Evolutionary conservation across 495 filamentous ascomycete genomes (phyloP), one percentile per base, ranked within the genome.

Genomic region (Pyronema omphalodes): DNA sequence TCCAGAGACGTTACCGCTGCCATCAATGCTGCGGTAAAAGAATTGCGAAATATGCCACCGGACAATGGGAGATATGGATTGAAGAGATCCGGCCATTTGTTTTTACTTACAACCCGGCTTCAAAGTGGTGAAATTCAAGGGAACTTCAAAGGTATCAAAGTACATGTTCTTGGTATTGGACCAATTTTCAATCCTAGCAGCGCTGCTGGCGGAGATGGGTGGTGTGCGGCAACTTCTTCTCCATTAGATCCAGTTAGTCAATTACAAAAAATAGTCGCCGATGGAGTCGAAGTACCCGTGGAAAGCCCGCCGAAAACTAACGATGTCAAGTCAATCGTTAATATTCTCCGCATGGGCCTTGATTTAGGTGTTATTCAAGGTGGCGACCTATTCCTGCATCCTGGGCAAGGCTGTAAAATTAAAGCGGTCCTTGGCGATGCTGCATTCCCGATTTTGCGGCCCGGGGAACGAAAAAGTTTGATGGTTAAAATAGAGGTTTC

Each of bases 131-230:
- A 56, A 34, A 57, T 64, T 35, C 52, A 57, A 12, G 61, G 60
- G 4, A 56, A 64, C 33, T 60, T 60, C 43, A 57, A 57, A 14
- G 60, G 63, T 9, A 51, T 63, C 14, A 58, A 57, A 47, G 56
- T 64, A 23, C 61, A 64, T 36, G 52, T 64, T 29, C 39, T 64
- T 12, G 61, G 61, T 18, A 58, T 64, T 35, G 61, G 61, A 12
- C 45, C 57, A 6, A 29, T 63, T 0, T 64, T 63, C 35, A 60
- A 55, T 61, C 61, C 61, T 3, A 57, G 50, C n/a, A 63, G 54
- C 18, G 57, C 57, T 29, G 60, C 57, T 53, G 61, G 61, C 0
- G 54, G 53, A 29, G 54, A 61, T 4, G 61, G 61, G 7, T 64
- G 61, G 61, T 54, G 52, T 54, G n/a, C 41, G 8, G 23, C 52